Conservation (phyloP, 2,329 filamentous ascomycete species). For the Microdochium trichocladiopsis region DNA sequence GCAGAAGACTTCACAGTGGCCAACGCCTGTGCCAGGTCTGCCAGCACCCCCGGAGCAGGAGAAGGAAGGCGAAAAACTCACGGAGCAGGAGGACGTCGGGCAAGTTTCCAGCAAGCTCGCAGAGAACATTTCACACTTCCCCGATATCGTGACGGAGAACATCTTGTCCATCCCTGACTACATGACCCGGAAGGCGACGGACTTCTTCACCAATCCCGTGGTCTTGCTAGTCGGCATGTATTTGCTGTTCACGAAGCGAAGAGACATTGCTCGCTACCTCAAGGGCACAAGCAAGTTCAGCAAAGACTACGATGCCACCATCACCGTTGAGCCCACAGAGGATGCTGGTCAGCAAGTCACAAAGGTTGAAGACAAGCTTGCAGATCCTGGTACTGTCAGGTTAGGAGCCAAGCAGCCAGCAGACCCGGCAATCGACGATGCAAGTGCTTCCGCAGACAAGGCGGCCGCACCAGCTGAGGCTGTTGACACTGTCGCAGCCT, state of each 20-base stretch:
- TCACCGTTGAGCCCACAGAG: background rate
- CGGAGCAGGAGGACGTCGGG: background rate
- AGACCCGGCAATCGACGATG: background rate
- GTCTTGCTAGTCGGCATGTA: slow-evolving; percentile 34
- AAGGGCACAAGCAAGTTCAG: background rate
- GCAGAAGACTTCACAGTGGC: background rate
- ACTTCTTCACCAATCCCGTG: slow-evolving; percentile 49
- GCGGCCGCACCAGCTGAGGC: slow-evolving; percentile 7
- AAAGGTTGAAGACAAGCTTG: background rate
- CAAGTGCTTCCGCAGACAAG: slow-evolving; percentile 7
- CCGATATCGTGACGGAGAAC: slow-evolving; percentile 36
- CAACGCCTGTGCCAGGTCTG: background rate
- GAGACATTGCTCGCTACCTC: background rate
- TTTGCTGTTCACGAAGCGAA: slow-evolving; percentile 1
- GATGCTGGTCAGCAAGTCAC: background rate
- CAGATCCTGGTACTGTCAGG: background rate
- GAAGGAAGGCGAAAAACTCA: background rate
- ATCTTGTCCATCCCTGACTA: slow-evolving; percentile 43
- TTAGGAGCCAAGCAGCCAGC: background rate
- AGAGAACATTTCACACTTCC: slow-evolving; percentile 23
- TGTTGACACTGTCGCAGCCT: slow-evolving; percentile 5
- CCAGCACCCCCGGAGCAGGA: background rate
- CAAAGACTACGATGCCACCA: background rate
- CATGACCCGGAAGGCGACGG: slow-evolving; percentile 40
- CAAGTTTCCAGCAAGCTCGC: slow-evolving; percentile 2